phyloP scores from a whole-genome alignment of 257 asterid species.

The Nyctanthes arbortristis region DNA sequence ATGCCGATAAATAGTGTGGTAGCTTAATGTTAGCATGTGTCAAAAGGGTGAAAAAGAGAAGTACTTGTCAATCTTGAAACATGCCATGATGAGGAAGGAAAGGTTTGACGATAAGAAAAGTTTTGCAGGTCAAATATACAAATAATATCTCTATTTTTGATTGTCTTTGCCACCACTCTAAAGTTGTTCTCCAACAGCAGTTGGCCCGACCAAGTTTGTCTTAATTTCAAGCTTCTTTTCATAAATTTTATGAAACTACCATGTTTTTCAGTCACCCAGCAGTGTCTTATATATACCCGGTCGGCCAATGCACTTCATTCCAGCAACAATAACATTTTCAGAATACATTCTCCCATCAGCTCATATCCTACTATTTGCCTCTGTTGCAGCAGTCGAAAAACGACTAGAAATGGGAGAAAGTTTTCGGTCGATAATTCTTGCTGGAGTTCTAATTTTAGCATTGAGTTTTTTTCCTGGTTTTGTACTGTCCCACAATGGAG shows the following conservation, averaged over 20 bases:
- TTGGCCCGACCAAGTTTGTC: constrained; percentile 21
- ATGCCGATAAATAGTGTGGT: neutral
- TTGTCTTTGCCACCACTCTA: constrained; percentile 42
- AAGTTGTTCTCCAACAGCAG: constrained; percentile 29
- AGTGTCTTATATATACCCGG: constrained; percentile 25
- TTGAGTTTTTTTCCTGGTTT: constrained; percentile 19
- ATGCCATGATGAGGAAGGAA: constrained; percentile 34
- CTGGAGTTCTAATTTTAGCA: constrained; percentile 18
- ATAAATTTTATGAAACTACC: constrained; percentile 6
- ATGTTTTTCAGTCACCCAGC: constrained; percentile 19
- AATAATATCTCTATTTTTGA: neutral
- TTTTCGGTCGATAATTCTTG: neutral
- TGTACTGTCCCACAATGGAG: constrained; percentile 19
- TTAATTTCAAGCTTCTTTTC: constrained; percentile 18
- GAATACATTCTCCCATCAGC: neutral
- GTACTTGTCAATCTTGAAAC: neutral
- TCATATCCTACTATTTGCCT: neutral
- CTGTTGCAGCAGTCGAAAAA: neutral
- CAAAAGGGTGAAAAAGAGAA: neutral
- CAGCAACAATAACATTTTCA: constrained; percentile 14
- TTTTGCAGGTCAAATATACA: constrained; percentile 8
- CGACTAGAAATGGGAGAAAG: constrained; percentile 24
- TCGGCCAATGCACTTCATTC: neutral
- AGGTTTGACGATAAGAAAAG: constrained; percentile 30
- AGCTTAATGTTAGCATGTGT: no score